phyloP scores from a whole-genome alignment of 2,329 filamentous ascomycete genomes.

The Phialemoniopsis sp. region DNA sequence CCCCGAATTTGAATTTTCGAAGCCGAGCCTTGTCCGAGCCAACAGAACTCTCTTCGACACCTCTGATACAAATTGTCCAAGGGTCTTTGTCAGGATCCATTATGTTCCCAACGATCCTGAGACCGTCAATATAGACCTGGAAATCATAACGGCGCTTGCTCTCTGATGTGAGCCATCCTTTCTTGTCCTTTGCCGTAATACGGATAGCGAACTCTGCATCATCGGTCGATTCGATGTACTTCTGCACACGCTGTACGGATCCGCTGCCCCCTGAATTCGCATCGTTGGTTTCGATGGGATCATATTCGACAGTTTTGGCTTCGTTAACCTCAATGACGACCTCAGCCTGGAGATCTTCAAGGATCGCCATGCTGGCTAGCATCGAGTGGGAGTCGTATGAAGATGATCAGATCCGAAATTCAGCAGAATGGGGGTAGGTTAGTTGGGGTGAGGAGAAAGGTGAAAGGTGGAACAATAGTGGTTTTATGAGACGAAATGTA shows the following conservation, averaged over 20 bases:
- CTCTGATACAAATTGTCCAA: too few relatives aligned
- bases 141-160: too few relatives aligned
- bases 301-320: constrained; percentile 14
- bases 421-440: constrained; percentile 2
- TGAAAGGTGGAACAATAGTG: too few relatives aligned
- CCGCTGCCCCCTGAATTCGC: constrained; percentile 1
- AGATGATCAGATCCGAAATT: background rate
- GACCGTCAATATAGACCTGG: too few relatives aligned
- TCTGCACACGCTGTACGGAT: constrained; percentile 3
- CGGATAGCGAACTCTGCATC: constrained; percentile 17
- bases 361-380: constrained; percentile 2
- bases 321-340: constrained; percentile 14
- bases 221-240: constrained; percentile 15
- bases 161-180: too few relatives aligned
- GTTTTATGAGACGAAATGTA: background rate
- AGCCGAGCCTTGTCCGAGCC: too few relatives aligned
- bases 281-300: constrained; percentile 14
- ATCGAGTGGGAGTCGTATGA: background rate
- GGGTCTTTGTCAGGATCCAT: too few relatives aligned
- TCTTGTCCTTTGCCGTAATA: background rate
- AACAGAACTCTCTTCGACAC: too few relatives aligned
- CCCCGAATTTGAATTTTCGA: too few relatives aligned
- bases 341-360: constrained; percentile 3
- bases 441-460: background rate
- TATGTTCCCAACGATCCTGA: too few relatives aligned